Conservation (phyloP, 1,139 yeast species). For the Candida sp. region DNA sequence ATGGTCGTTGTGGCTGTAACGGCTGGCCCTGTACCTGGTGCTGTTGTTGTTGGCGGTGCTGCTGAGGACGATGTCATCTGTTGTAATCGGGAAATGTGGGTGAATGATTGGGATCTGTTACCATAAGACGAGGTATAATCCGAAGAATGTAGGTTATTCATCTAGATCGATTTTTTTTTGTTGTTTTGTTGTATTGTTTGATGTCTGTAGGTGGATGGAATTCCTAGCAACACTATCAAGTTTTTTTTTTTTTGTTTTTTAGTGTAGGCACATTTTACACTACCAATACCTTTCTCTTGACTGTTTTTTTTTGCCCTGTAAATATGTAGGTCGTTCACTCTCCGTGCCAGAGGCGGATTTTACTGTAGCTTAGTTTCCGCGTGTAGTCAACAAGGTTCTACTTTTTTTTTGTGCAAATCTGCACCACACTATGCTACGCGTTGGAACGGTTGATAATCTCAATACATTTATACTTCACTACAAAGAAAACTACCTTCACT, state of each 20-base stretch:
- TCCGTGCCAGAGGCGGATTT: too few relatives aligned
- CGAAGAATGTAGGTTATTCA: constrained; percentile 1
- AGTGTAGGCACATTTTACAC: background rate
- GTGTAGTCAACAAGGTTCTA: background rate
- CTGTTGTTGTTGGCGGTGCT: background rate
- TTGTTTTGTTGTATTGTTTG: background rate
- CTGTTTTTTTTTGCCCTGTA: too few relatives aligned
- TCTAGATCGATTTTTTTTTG: background rate
- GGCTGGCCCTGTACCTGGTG: background rate
- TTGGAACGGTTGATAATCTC: too few relatives aligned
- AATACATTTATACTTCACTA: background rate
- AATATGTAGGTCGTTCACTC: too few relatives aligned
- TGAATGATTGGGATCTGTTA: background rate
- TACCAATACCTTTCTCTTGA: too few relatives aligned
- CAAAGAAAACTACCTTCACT: too few relatives aligned
- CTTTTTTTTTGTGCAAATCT: background rate
- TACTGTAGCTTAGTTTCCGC: too few relatives aligned
- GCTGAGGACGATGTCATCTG: constrained; percentile 9
- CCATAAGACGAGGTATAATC: constrained; percentile 5
- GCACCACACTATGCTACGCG: background rate
- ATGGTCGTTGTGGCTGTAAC: background rate
- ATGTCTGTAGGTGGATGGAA: background rate
- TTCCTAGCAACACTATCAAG: background rate
- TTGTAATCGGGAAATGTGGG: background rate
- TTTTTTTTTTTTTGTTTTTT: background rate